Conservation (phyloP, 192 early-diverging fungal species). For the Linnemannia elongata region DNA sequence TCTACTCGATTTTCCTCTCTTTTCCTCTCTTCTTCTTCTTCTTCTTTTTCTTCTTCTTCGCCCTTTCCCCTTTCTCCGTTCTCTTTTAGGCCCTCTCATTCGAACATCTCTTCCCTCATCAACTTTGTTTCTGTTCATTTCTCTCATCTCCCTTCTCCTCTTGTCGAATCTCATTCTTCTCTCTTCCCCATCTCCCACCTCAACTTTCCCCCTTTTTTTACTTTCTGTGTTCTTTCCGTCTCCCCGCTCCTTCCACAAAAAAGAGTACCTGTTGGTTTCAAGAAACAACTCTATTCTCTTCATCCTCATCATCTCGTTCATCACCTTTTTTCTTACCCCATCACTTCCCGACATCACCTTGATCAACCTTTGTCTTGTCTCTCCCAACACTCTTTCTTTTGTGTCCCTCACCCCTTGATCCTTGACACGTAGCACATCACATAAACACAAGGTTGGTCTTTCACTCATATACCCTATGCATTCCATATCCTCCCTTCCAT, state of each 20-base stretch:
- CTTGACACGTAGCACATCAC: neutral
- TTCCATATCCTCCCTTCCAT: neutral
- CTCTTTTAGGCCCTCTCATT: slow-evolving; percentile 14
- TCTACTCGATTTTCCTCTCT: neutral
- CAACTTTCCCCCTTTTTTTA: neutral
- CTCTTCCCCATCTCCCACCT: neutral
- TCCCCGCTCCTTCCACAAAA: slow-evolving; percentile 2
- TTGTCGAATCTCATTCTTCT: slow-evolving; percentile 6
- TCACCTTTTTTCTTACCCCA: neutral
- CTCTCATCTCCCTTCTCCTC: neutral
- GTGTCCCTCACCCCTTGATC: neutral
- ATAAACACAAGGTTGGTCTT: neutral
- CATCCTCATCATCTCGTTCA: slow-evolving; percentile 5
- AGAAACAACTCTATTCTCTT: slow-evolving; percentile 8
- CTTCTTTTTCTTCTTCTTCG: neutral
- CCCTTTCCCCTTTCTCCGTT: neutral
- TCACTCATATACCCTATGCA: neutral
- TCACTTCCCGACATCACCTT: neutral
- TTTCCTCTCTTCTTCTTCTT: neutral
- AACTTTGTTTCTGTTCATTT: neutral
- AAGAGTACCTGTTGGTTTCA: slow-evolving; percentile 6
- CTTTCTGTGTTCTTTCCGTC: neutral
- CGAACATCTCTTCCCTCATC: slow-evolving; percentile 9
- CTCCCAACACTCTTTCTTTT: neutral
- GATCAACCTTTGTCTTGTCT: neutral